Base-by-base conservation (phyloP, 345 rosid species). In the Moricandia moricandioides region DNA sequence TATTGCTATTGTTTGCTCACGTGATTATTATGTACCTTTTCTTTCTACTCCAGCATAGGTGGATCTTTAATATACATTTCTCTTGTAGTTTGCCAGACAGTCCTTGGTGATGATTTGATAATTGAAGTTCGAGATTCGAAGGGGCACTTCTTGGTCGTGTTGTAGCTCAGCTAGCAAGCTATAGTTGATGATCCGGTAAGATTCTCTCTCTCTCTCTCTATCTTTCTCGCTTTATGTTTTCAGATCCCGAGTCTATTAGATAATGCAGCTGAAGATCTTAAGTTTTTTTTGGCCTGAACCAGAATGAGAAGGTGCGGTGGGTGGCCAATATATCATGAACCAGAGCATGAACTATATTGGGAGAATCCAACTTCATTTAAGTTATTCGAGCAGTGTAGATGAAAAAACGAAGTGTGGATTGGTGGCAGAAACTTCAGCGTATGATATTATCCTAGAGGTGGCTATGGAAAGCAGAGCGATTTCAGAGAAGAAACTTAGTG, bases 381-480 rank as follows among this genome's bases (percentile, higher is more conserved):
- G 73, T 65, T 95, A 95, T 68, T 84, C 97, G 73, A 86, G 88
- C 49, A 85, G 86, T 83, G 83, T 86, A 37, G 97, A 92, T 66
- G 99, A 89, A 59, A 85, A 77, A 74, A 85, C 80, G 17, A 94
- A 90, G 91, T 90, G 91, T 77, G 96, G 97, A 26, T 90, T 89
- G 66, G 92, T 95, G 40, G 97, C 99, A 13, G 99, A 95, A 83
- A 95, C 99, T 65, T 95, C 93, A 39, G 97, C 97, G 4, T 95
- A 92, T 83, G 97, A 95, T 81, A 83, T 95, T 18, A 83, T 88
- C 75, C 65, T 95, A 40, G 99, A 95, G 84, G 96, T 88, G 76
- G 93, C 97, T 61, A 92, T 95, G 97, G 97, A 95, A 89, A 82
- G 81, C 82, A 73, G 92, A 88, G 69, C 73, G 56, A 24, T 91